A percentile compares a stretch with the other conserved stretches of the same genome.
Evolutionary conservation across 164 flowering plant genomes (phyloP).

Genomic region (Chimonanthus salicifolius): DNA sequence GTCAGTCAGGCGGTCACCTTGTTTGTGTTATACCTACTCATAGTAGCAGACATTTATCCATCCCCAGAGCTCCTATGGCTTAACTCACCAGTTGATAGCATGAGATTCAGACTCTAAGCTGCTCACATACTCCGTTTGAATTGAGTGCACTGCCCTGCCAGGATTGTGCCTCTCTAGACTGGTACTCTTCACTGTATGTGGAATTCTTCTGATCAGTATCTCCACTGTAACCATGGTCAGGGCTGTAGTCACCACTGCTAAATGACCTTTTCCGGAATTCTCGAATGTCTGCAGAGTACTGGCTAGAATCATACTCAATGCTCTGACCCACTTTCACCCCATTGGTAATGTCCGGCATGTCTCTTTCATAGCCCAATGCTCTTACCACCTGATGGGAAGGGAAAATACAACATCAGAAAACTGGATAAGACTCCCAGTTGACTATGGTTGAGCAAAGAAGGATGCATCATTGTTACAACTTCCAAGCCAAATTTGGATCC

Average conservation of each 20-base stretch:
- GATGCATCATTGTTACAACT: no score
- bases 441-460: no score
- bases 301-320: slow-evolving; percentile 39
- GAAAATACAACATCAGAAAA: neutral
- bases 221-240: slow-evolving; percentile 20
- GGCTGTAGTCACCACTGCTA: slow-evolving; percentile 22
- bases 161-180: slow-evolving; percentile 1
- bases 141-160: neutral
- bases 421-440: no score
- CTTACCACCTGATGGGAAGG: slow-evolving; percentile 38
- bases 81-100: neutral
- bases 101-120: slow-evolving; percentile 8
- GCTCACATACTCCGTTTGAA: slow-evolving; percentile 17
- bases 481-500: no score
- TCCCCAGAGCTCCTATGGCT: neutral
- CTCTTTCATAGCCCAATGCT: slow-evolving; percentile 41
- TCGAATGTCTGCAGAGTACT: slow-evolving; percentile 35
- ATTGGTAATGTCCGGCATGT: slow-evolving; percentile 41
- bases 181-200: slow-evolving; percentile 1
- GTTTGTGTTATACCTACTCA: neutral
- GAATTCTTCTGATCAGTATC: neutral
- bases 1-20: neutral
- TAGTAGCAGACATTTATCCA: neutral
- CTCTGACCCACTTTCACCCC: slow-evolving; percentile 58
- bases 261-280: slow-evolving; percentile 38